These are phyloP conservation scores for Fagus sylvatica DNA, from an alignment of 306 rosid species.

Conservation along the genomic window DNA sequence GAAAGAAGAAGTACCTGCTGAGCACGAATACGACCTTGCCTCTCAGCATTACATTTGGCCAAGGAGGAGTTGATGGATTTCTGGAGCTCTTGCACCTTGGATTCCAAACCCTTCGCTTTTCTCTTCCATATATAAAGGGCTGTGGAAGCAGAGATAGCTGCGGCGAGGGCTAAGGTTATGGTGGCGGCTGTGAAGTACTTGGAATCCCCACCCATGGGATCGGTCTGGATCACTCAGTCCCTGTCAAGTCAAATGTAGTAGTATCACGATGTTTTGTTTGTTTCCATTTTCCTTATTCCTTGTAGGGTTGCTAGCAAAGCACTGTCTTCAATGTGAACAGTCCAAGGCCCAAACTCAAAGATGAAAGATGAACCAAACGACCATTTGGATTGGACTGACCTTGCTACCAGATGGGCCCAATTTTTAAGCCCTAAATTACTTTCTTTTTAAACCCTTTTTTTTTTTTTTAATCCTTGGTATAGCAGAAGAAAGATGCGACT, in stretches of 20 bases:
- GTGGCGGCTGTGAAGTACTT: slow-evolving; percentile 30
- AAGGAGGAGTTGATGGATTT: slow-evolving; percentile 55
- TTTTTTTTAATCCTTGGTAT: too few species aligned
- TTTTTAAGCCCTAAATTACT: too few species aligned
- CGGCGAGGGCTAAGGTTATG: slow-evolving; percentile 45
- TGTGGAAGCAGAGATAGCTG: slow-evolving; percentile 50
- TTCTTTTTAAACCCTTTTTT: too few species aligned
- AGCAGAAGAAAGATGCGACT: too few species aligned
- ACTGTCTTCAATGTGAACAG: too few species aligned
- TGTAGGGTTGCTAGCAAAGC: too few species aligned
- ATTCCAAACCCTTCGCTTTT: slow-evolving; percentile 54
- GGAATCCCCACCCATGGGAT: slow-evolving; percentile 25
- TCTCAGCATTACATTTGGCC: slow-evolving; percentile 65
- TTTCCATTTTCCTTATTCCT: too few species aligned
- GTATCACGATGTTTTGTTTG: too few species aligned
- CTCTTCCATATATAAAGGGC: slow-evolving; percentile 41
- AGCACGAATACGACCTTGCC: slow-evolving; percentile 92
- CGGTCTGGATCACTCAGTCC: neutral
- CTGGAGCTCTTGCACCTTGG: slow-evolving; percentile 59
- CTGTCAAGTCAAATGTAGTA: neutral
- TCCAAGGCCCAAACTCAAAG: too few species aligned
- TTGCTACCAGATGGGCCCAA: too few species aligned
- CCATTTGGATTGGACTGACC: too few species aligned
- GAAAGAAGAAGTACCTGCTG: slow-evolving; percentile 61
- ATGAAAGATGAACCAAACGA: too few species aligned